A percentile compares a stretch with the other conserved stretches of the same genome.
phyloP scores from a whole-genome alignment of 352 stramenopile genomes.

The Phytophthora hibernalis region DNA sequence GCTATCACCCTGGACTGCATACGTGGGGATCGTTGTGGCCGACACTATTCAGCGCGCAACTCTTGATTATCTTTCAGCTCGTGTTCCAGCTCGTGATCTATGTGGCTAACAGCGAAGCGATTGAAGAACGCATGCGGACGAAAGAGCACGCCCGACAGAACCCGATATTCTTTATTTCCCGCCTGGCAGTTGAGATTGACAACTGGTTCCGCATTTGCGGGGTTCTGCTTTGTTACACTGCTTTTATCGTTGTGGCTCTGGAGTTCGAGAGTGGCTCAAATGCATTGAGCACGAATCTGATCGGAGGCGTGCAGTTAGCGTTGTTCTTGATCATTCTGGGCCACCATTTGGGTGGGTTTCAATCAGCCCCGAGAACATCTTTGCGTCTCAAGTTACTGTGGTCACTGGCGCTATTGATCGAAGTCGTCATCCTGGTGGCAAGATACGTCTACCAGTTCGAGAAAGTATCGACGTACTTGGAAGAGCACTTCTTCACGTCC shows the following conservation, averaged over 20 bases:
- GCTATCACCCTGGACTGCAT: constrained; percentile 60
- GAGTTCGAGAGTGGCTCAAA: constrained; percentile 65
- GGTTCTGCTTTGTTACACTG: constrained; percentile 72
- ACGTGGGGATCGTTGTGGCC: constrained; percentile 83
- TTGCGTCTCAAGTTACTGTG: constrained; percentile 77
- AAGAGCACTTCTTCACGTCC: constrained; percentile 70
- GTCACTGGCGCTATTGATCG: constrained; percentile 75
- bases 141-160: constrained; percentile 74
- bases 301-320: constrained; percentile 67
- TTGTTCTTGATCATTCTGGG: constrained; percentile 74
- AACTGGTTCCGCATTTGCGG: constrained; percentile 77
- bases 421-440: constrained; percentile 70
- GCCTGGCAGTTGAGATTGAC: constrained; percentile 76
- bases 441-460: constrained; percentile 89
- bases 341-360: constrained; percentile 77
- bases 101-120: constrained; percentile 71
- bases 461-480: constrained; percentile 66
- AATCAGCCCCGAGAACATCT: constrained; percentile 66
- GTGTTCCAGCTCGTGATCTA: constrained; percentile 91
- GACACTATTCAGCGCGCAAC: constrained; percentile 82
- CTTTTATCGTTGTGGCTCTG: constrained; percentile 73
- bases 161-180: constrained; percentile 78
- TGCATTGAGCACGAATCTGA: constrained; percentile 65
- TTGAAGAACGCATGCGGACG: constrained; percentile 68
- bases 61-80: constrained; percentile 86